phyloP scores from a whole-genome alignment of 1,284 basidiomycete genomes.

The Xerocomus nothofagi region DNA sequence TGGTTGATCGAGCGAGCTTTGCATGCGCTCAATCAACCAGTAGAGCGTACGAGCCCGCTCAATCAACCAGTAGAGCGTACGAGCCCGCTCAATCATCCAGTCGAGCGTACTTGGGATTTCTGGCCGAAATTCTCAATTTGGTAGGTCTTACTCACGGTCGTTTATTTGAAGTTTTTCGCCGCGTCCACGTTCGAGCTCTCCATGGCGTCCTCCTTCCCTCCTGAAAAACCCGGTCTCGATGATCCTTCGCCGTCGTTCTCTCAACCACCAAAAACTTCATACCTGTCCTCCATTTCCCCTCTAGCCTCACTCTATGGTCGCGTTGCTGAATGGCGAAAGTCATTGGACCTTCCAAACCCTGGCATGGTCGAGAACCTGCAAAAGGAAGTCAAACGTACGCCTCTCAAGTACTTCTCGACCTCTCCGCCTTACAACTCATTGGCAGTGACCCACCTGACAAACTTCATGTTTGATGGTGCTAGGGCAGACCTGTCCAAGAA shows the following conservation, averaged over 20 bases:
- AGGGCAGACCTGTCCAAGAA: constrained; percentile 96
- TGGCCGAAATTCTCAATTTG: too few species aligned
- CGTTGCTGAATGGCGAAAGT: constrained; percentile 77
- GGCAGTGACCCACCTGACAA: constrained; percentile 85
- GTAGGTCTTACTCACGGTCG: constrained; percentile 32
- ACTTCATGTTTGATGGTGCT: constrained; percentile 97
- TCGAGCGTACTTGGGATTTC: too few species aligned
- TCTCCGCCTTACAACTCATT: constrained; percentile 5
- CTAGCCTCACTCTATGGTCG: constrained; percentile 67
- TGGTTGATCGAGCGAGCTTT: too few species aligned
- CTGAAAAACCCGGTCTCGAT: constrained; percentile 38
- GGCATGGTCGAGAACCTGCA: constrained; percentile 89
- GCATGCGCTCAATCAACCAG: too few species aligned
- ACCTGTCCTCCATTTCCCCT: constrained; percentile 47
- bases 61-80: too few species aligned
- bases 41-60: too few species aligned
- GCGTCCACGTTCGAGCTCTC: constrained; percentile 12
- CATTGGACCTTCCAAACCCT: constrained; percentile 82
- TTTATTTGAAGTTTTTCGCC: constrained; percentile 35
- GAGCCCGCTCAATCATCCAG: too few species aligned
- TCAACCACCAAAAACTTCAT: constrained; percentile 19
- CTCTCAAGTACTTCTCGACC: constrained; percentile 7
- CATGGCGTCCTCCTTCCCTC: constrained; percentile 45
- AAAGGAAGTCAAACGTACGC: constrained; percentile 85
- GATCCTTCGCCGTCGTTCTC: constrained; percentile 36